Evolutionary conservation across 2,329 filamentous ascomycete species (phyloP), one percentile per base, ranked within the genome.

Genomic region (Paecilomyces dactylethromorphus): DNA sequence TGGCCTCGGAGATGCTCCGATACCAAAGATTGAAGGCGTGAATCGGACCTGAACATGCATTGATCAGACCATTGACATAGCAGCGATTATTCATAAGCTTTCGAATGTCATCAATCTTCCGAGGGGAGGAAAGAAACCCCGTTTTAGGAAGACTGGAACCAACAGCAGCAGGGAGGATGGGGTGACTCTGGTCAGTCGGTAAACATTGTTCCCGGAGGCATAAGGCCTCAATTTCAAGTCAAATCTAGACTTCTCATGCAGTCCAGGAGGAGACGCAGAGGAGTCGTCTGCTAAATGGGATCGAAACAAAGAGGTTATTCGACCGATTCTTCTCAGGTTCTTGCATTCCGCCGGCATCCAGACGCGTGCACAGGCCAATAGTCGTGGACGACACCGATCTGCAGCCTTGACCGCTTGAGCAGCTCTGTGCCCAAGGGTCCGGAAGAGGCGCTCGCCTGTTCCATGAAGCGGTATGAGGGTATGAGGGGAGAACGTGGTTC

Each of bases 401-500:
- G n/a, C 50, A 52, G 50, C 22, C 50, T 52, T 52, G 50, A 52
- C 50, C 50, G 50, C 50, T 52, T 24, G 22, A 52, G 13, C 50
- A 52, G 24, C 18, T 13, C 21, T 21, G 24, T 52, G 26, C 50
- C 50, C 26, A 24, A 52, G 22, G 26, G 50, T 22, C 50, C 50
- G 26, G 26, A 29, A 29, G 26, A 52, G 22, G 22, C 50, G 21
- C 22, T 52, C 26, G 26, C 15, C 50, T 29, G 18, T 52, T 29
- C 50, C 26, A 29, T 13, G 50, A 52, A 29, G 50, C 50, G 22
- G 50, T 45, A 24, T 52, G 50, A 21, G 15, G n/a, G n/a, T n/a
- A n/a, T n/a, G n/a, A n/a, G n/a, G n/a, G 11, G 50, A 24, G 56
- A 57, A 61, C 60, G 60, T 59, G 57, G 60, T 57, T 59, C 60